Base-by-base conservation (phyloP, 1,284 basidiomycete species). In the Moesziomyces globuligerus region DNA sequence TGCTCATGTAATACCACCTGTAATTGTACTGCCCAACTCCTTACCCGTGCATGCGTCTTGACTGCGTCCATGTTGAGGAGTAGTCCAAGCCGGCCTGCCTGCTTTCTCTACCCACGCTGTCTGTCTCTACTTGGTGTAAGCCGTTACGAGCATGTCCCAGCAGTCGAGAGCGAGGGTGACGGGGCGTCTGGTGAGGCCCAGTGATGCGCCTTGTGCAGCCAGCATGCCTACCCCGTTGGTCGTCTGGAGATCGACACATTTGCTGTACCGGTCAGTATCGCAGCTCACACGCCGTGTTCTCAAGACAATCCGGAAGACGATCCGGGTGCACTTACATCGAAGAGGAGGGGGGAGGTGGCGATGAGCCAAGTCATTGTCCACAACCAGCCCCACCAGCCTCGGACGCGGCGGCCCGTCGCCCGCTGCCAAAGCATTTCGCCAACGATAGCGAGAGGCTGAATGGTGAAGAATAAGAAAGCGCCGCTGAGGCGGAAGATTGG, bases 1-100 rank as follows among this genome's bases (percentile, higher is more conserved):
- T 25, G 43, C 51, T 50, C 36, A 26, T 65, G 61, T 53, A 65
- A 38, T 45, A 54, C 29, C 36, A 65, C 24, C 46, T 66, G 62
- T 66, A 66, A 26, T 66, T 58, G 55, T 59, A 66, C 37, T 34
- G 11, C 11, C 18, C n/a, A n/a, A 0, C 23, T 25, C 26, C 29
- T 43, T 2, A 11, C 8, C 13, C 13, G 13, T 6, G 9, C 18
- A 36, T 20, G 29, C 32, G 34, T 13, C 15, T 46, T 29, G 36
- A 26, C 38, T 20, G 20, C 32, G 25, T 36, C 24, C 44, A 29
- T 28, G 38, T 7, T n/a, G n/a, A n/a, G n/a, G n/a, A n/a, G n/a
- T n/a, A n/a, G n/a, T n/a, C n/a, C n/a, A n/a, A n/a, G n/a, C 29
- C 13, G 29, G 29, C 10, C 28, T 29, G 4, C 4, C 10, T 29